Evolutionary conservation across 306 rosid species (phyloP).

Genomic region (Luffa acutangula): DNA sequence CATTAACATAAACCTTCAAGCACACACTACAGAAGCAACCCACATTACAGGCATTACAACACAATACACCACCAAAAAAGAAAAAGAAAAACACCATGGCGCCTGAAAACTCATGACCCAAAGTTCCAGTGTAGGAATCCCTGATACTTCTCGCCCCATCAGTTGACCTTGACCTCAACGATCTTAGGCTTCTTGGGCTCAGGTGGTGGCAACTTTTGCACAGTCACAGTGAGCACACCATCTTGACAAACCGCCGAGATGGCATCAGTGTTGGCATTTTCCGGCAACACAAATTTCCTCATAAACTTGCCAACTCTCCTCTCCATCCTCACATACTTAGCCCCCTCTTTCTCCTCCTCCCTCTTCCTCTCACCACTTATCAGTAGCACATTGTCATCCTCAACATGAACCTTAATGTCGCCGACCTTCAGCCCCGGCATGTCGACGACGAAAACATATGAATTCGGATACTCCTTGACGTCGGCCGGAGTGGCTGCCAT

Average conservation of each 20-base stretch:
- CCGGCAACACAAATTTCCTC: slow-evolving; percentile 81
- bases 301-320: slow-evolving; percentile 74
- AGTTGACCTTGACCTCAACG: slow-evolving; percentile 64
- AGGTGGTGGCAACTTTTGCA: slow-evolving; percentile 80
- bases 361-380: slow-evolving; percentile 84
- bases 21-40: not conserved
- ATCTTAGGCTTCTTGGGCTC: slow-evolving; percentile 87
- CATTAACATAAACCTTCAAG: not conserved
- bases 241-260: slow-evolving; percentile 70
- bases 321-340: slow-evolving; percentile 73
- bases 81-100: not conserved
- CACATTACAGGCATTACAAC: not conserved
- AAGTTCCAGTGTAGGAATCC: not conserved
- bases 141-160: not conserved
- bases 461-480: slow-evolving; percentile 53
- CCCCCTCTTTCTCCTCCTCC: slow-evolving; percentile 77
- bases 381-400: slow-evolving; percentile 69
- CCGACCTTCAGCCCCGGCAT: slow-evolving; percentile 88
- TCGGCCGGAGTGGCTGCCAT: slow-evolving; percentile 89
- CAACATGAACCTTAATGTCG: slow-evolving; percentile 83
- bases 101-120: not conserved
- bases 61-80: not conserved
- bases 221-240: slow-evolving; percentile 74
- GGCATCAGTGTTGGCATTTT: slow-evolving; percentile 50
- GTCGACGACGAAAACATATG: slow-evolving; percentile 66